Percentiles rank a stretch among this genome's conserved stretches.
These are phyloP conservation scores for Lactarius indigo DNA, from an alignment of 768 basidiomycete species.

Conservation along the genomic window DNA sequence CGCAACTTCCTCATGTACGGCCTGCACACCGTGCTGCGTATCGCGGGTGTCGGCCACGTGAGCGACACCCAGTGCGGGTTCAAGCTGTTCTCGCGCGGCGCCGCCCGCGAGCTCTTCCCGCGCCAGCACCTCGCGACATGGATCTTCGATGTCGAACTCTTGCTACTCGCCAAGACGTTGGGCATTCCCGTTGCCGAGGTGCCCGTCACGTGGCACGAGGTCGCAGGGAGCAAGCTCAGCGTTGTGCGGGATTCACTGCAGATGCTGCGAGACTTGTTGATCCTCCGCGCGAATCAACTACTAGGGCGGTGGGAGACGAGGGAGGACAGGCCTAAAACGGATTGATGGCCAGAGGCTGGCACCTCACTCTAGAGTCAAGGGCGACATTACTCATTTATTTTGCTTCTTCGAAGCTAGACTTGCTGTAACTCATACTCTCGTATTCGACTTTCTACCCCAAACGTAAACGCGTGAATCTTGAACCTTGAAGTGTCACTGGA, in stretches of 20 bases:
- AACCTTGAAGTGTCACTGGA: not conserved
- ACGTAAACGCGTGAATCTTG: no score
- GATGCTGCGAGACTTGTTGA: constrained; percentile 84
- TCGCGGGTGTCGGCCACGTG: constrained; percentile 87
- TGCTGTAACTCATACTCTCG: not conserved
- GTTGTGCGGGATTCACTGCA: constrained; percentile 80
- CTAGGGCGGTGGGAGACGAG: constrained; percentile 66
- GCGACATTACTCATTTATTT: not conserved
- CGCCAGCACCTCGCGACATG: constrained; percentile 83
- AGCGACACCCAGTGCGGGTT: constrained; percentile 97
- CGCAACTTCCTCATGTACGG: constrained; percentile 95
- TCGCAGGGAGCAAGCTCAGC: constrained; percentile 87
- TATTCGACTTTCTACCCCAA: not conserved
- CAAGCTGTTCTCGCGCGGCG: constrained; percentile 86
- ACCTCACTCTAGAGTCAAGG: not conserved
- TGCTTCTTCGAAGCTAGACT: not conserved
- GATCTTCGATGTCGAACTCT: constrained; percentile 96
- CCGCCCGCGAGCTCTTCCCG: constrained; percentile 82
- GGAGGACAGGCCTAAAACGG: constrained; percentile 15
- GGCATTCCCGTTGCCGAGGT: constrained; percentile 81
- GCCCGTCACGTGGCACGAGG: constrained; percentile 90
- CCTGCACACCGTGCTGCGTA: constrained; percentile 81
- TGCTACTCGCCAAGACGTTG: constrained; percentile 78
- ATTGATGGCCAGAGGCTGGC: constrained; percentile 1
- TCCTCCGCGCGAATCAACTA: constrained; percentile 78